phyloP scores from a whole-genome alignment of 164 flowering plant species.

The Aristolochia fimbriata region DNA sequence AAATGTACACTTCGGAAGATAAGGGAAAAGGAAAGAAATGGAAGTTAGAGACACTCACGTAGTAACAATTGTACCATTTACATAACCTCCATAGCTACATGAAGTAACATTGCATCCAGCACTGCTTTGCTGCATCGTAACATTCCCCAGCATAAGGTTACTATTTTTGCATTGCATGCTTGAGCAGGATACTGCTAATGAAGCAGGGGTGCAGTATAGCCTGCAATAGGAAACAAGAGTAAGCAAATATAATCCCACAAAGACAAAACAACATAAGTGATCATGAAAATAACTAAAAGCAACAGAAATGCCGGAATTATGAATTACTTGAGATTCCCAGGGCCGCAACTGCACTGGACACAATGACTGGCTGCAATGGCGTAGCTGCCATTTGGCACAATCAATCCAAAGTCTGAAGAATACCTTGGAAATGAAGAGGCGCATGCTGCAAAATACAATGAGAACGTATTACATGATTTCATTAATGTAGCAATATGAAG shows the following conservation, averaged over 20 bases:
- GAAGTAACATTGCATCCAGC: conserved; percentile 90
- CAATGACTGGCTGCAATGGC: conserved; percentile 88
- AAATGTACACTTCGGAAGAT: not conserved
- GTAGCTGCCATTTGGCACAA: conserved; percentile 92
- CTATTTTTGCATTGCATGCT: conserved; percentile 93
- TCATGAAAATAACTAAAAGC: not conserved
- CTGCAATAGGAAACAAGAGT: conserved; percentile 28
- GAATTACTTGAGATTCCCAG: conserved; percentile 69
- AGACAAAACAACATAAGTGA: not conserved
- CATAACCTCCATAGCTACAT: conserved; percentile 68
- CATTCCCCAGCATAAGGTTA: conserved; percentile 84
- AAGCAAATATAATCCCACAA: not conserved
- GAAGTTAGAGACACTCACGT: conserved; percentile 27
- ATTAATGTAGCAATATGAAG: not conserved
- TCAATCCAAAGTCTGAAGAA: conserved; percentile 53
- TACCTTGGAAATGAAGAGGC: conserved; percentile 53
- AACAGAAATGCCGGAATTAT: not conserved
- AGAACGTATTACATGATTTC: not conserved
- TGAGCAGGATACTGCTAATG: conserved; percentile 82
- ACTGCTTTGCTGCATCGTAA: conserved; percentile 43
- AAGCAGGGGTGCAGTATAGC: conserved; percentile 80
- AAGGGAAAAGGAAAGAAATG: not conserved
- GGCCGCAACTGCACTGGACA: conserved; percentile 95
- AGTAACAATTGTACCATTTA: conserved; percentile 65
- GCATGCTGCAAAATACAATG: conserved; percentile 43